Evolutionary conservation across 2,329 filamentous ascomycete species (phyloP).

Genomic region (Penicillium concentricum): DNA sequence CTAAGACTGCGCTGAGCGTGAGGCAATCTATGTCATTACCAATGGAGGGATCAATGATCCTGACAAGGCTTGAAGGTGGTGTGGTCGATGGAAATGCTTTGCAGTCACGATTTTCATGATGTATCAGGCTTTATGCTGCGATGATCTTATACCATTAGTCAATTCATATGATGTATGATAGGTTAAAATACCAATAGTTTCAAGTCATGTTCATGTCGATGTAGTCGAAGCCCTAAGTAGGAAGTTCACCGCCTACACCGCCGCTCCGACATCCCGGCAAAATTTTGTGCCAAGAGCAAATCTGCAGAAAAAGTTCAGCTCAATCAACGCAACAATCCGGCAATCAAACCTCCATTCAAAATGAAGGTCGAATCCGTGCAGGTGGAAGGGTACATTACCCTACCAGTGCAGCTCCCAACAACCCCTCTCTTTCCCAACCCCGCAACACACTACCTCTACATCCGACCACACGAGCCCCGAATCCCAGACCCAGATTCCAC

Average conservation of each 20-base stretch:
- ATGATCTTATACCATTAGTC: background rate
- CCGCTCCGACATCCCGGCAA: conserved; percentile 19
- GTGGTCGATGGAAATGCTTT: background rate
- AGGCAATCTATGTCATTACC: conserved; percentile 70
- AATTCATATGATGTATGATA: conserved; percentile 3
- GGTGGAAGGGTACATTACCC: conserved; percentile 64
- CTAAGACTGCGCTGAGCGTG: conserved; percentile 64
- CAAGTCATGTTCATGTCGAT: background rate
- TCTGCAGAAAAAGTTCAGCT: conserved; percentile 20
- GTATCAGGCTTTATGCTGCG: background rate
- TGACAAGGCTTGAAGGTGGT: conserved; percentile 53
- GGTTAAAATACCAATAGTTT: background rate
- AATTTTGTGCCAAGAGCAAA: conserved; percentile 20
- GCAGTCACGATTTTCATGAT: background rate
- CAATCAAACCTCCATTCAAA: conserved; percentile 17
- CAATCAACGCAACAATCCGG: conserved; percentile 7
- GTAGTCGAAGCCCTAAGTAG: background rate
- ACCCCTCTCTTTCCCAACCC: conserved; percentile 61
- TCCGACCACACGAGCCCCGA: conserved; percentile 79
- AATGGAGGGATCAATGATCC: conserved; percentile 68
- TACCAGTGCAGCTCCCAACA: conserved; percentile 66
- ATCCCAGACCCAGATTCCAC: conserved; percentile 69
- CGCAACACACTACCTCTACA: conserved; percentile 78
- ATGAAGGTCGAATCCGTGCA: conserved; percentile 41
- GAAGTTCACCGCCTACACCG: conserved; percentile 12